Evolutionary conservation across 805 yeast species (phyloP).

Genomic region (Ascoidea asiatica): DNA sequence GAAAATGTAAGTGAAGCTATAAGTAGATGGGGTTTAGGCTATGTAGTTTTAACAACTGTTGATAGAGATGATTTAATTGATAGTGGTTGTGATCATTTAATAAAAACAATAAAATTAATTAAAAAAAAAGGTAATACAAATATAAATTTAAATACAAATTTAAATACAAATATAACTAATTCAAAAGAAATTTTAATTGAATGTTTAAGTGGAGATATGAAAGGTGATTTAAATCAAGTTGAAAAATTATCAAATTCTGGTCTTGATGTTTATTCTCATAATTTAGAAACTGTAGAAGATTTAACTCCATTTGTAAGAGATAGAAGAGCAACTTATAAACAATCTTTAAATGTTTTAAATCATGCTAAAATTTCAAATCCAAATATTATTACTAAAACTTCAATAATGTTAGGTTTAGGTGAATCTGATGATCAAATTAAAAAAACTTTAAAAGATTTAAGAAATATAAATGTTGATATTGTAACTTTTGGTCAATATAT

Average conservation of each 20-base stretch:
- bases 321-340: constrained; percentile 90
- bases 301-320: constrained; percentile 93
- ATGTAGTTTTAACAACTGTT: constrained; percentile 92
- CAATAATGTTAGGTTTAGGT: constrained; percentile 93
- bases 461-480: constrained; percentile 73
- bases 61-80: constrained; percentile 91
- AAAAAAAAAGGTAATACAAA: no score
- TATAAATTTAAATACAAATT: no score
- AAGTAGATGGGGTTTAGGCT: constrained; percentile 95
- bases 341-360: constrained; percentile 62
- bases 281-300: constrained; percentile 90
- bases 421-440: constrained; percentile 85
- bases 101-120: constrained; percentile 74
- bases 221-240: constrained; percentile 79
- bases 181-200: constrained; percentile 60
- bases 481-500: constrained; percentile 98
- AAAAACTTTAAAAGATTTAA: constrained; percentile 62
- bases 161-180: constrained; percentile 49
- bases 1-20: constrained; percentile 97
- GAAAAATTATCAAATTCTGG: constrained; percentile 74
- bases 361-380: constrained; percentile 74
- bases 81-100: constrained; percentile 87
- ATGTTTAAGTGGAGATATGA: constrained; percentile 87
- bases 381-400: constrained; percentile 75
- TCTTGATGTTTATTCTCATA: constrained; percentile 93